Base-by-base conservation (phyloP, 345 rosid species). In the Zanthoxylum bungeanum region DNA sequence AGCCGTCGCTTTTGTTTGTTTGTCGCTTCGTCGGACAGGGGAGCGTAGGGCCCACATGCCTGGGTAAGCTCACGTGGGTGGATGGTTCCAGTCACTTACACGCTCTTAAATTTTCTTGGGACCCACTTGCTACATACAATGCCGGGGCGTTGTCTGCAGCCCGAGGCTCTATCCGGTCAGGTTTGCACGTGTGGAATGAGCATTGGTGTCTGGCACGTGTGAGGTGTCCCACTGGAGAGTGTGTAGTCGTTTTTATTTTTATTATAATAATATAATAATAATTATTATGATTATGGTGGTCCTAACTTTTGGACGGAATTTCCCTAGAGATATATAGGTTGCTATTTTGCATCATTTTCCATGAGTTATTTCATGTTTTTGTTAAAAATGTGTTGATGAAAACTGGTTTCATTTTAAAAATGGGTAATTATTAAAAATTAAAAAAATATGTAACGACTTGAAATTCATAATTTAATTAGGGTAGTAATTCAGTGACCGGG, bases 1-100 rank as follows among this genome's bases (percentile, higher is more conserved):
- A 75, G 71, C 82, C 79, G 78, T 81, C 52, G 70, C 73, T 62
- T 72, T 77, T 79, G 78, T 76, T 75, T 60, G 69, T 79, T 28
- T 72, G 76, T 52, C 76, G 70, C 52, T 65, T 68, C 82, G 80
- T 73, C 78, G 28, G 39, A 22, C 44, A 37, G 55, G 28, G 69
- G 57, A 17, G 16, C 36, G 39, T 16, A 52, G 80, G 74, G 52
- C 17, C 78, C 83, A 75, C 52, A 7, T 5, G 21, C 3, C 63
- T 28, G 51, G 47, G 49, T 52, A 49, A 47, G 47, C 40, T 76
- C 77, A 78, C 77, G 75, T 66, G 69, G 74, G 63, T 36, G 42
- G 75, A 68, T 39, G 6, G 46, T 46, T 66, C 59, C 36, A 68
- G 72, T 36, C 27, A 2, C 46, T n/a, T 21, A 19, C 63, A 17